Conservation (phyloP, 1,284 basidiomycete genomes). For the Rhodotorula sp. region DNA sequence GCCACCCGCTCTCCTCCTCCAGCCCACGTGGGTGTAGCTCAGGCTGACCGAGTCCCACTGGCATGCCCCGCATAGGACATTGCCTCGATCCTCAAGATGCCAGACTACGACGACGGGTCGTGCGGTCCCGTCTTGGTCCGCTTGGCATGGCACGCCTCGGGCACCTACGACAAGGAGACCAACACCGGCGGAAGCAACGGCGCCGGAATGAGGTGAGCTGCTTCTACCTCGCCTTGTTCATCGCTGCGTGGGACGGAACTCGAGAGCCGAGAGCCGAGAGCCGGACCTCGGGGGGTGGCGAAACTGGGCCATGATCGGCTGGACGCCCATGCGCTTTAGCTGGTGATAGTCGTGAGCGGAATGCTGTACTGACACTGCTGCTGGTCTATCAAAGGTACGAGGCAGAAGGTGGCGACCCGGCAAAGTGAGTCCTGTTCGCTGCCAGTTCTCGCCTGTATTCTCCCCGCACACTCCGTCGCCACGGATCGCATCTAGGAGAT, state of each 20-base stretch:
- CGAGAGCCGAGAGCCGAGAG: no score
- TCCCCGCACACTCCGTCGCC: no score
- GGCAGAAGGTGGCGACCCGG: slow-evolving; percentile 57
- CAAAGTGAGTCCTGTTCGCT: slow-evolving; percentile 12
- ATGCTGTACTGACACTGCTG: no score
- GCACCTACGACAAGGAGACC: slow-evolving; percentile 51
- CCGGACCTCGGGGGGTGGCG: no score
- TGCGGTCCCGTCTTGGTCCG: slow-evolving; percentile 51
- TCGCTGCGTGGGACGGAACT: no score
- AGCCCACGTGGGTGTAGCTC: background rate
- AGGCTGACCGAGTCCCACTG: background rate
- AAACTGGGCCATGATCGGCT: no score
- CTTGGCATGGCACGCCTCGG: slow-evolving; percentile 45
- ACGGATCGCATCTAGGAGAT: background rate
- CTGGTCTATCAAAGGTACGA: slow-evolving; percentile 56
- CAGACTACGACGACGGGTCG: slow-evolving; percentile 43
- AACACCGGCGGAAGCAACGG: slow-evolving; percentile 87
- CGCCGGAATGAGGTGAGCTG: slow-evolving; percentile 68
- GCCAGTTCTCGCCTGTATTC: no score
- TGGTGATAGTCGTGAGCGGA: no score
- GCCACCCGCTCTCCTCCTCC: no score
- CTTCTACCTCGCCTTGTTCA: no score
- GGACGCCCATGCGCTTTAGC: no score
- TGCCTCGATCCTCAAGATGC: slow-evolving; percentile 27
- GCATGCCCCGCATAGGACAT: slow-evolving; percentile 27